Conservation (phyloP, 78 protist species). For the Speleostelium caveatum region DNA sequence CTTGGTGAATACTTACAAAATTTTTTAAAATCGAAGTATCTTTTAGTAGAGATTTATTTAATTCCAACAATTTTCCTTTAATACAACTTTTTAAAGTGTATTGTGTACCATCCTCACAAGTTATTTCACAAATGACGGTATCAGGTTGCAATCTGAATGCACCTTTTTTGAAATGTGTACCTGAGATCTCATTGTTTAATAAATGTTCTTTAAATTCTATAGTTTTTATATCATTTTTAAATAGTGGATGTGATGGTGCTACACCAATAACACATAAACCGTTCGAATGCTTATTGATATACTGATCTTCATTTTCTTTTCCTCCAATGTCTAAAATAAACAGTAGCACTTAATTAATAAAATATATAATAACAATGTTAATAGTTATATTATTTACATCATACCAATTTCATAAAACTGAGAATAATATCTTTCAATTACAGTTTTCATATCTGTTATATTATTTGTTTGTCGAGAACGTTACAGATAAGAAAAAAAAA, state of each 20-base stretch:
- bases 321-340: background rate
- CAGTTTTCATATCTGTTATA: conserved; percentile 40
- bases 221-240: conserved; percentile 7
- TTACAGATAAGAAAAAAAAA: background rate
- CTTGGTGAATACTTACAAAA: conserved; percentile 1
- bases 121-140: conserved; percentile 1
- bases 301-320: conserved; percentile 19
- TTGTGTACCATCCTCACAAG: conserved; percentile 4
- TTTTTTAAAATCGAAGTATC: background rate
- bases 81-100: conserved; percentile 19
- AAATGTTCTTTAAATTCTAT: conserved; percentile 4
- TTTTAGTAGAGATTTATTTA: background rate
- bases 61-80: conserved; percentile 62
- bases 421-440: conserved; percentile 74
- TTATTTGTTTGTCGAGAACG: background rate
- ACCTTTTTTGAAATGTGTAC: conserved; percentile 44
- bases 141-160: conserved; percentile 12
- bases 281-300: conserved; percentile 61
- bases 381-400: background rate
- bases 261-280: conserved; percentile 45
- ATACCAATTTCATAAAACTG: conserved; percentile 1
- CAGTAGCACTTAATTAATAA: background rate
- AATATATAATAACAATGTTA: too few relatives aligned
- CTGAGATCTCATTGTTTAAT: conserved; percentile 1
- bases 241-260: conserved; percentile 54